phyloP scores from a whole-genome alignment of 495 filamentous ascomycete genomes.

The Chlorociboria aeruginascens region DNA sequence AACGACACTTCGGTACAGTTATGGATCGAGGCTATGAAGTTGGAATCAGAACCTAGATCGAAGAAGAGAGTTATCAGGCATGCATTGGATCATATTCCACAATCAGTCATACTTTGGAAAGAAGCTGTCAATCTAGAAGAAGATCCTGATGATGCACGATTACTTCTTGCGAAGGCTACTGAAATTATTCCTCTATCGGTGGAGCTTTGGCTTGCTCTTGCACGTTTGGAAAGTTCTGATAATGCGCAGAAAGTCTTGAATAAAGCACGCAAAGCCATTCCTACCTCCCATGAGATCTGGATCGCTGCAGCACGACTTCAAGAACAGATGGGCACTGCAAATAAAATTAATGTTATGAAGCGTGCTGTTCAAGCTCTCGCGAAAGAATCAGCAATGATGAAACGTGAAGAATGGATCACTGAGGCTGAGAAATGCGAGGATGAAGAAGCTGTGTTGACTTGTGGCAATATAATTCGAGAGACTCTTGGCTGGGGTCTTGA shows the following conservation, averaged over 20 bases:
- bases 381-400: slow-evolving; percentile 87
- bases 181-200: slow-evolving; percentile 88
- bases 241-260: slow-evolving; percentile 93
- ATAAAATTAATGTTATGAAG: slow-evolving; percentile 83
- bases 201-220: slow-evolving; percentile 89
- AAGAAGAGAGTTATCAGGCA: slow-evolving; percentile 86
- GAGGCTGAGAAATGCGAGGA: slow-evolving; percentile 93
- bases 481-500: slow-evolving; percentile 90
- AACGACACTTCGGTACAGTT: slow-evolving; percentile 81
- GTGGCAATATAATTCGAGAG: slow-evolving; percentile 76
- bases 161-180: slow-evolving; percentile 84
- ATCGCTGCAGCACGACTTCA: slow-evolving; percentile 86
- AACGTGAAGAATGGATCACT: slow-evolving; percentile 91
- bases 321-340: slow-evolving; percentile 56
- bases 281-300: slow-evolving; percentile 90
- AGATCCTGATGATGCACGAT: slow-evolving; percentile 68
- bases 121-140: slow-evolving; percentile 94
- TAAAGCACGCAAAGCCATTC: slow-evolving; percentile 84
- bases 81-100: slow-evolving; percentile 78
- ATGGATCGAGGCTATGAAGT: slow-evolving; percentile 90
- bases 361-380: slow-evolving; percentile 83
- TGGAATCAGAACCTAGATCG: slow-evolving; percentile 66
- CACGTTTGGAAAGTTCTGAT: slow-evolving; percentile 74
- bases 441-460: slow-evolving; percentile 79
- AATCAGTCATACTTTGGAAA: slow-evolving; percentile 93